These are phyloP conservation scores for Diaporthe destruens DNA, from an alignment of 2,329 filamentous ascomycete species.

Conservation along the genomic window DNA sequence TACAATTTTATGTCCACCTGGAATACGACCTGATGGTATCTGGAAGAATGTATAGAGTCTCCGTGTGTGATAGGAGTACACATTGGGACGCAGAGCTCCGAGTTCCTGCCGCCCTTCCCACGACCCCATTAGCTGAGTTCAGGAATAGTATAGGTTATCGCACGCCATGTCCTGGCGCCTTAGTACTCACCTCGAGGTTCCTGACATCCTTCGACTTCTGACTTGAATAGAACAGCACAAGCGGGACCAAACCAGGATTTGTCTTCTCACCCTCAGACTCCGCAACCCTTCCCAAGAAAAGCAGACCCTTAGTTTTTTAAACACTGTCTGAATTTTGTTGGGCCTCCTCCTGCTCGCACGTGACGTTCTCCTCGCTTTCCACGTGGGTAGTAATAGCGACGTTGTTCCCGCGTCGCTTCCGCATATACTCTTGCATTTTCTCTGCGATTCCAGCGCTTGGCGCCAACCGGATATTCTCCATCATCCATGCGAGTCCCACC, in stretches of 20 bases:
- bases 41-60: neutral
- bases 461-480: neutral
- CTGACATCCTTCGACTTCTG: no score
- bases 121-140: neutral
- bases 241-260: neutral
- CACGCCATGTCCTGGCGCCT: neutral
- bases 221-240: neutral
- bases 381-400: neutral
- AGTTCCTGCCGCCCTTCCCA: no score
- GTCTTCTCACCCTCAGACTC: neutral
- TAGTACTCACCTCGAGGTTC: neutral
- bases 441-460: neutral
- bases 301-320: neutral
- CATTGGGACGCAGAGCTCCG: no score
- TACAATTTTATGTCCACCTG: no score
- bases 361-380: neutral
- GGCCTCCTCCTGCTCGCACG: neutral
- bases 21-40: neutral
- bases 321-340: neutral
- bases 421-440: neutral
- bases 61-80: no score
- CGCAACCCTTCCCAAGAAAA: no score
- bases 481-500: neutral
- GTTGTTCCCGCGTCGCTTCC: neutral
- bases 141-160: neutral